Percentiles rank a stretch among this genome's conserved stretches.
Conservation (phyloP, 2,329 filamentous ascomycete genomes). For the Dothideomycetes sp. region DNA sequence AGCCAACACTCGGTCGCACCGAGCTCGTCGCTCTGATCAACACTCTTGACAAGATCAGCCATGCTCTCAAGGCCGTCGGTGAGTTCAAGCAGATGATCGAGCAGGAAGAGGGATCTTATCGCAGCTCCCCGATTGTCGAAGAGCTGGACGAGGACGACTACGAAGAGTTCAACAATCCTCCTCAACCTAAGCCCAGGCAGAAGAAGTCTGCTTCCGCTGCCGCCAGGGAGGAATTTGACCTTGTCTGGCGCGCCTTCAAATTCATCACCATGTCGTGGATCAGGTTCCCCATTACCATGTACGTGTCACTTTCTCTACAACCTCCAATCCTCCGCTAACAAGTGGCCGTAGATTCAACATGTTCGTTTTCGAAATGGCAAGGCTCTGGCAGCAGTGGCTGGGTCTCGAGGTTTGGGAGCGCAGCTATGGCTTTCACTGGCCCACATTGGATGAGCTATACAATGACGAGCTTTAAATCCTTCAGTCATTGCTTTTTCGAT, state of each 20-base stretch:
- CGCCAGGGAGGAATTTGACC: conserved; percentile 51
- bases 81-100: conserved; percentile 51
- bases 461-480: too few species aligned
- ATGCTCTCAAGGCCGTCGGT: conserved; percentile 64
- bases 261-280: conserved; percentile 63
- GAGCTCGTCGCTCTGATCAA: conserved; percentile 93
- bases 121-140: conserved; percentile 12
- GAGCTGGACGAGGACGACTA: conserved; percentile 18
- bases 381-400: conserved; percentile 52
- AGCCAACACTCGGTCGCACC: conserved; percentile 69
- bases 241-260: conserved; percentile 51
- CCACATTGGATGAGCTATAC: conserved; percentile 21
- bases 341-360: conserved; percentile 30
- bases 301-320: conserved; percentile 33
- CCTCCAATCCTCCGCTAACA: conserved; percentile 4
- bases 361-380: conserved; percentile 39
- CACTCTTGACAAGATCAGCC: conserved; percentile 77
- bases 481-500: too few species aligned
- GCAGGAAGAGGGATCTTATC: conserved; percentile 15
- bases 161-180: conserved; percentile 10
- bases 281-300: conserved; percentile 56
- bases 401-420: conserved; percentile 47
- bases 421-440: conserved; percentile 42
- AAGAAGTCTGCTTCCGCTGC: conserved; percentile 41
- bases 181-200: conserved; percentile 19